Evolutionary conservation across 2,329 filamentous ascomycete species (phyloP).

Genomic region (Exophiala sp.): DNA sequence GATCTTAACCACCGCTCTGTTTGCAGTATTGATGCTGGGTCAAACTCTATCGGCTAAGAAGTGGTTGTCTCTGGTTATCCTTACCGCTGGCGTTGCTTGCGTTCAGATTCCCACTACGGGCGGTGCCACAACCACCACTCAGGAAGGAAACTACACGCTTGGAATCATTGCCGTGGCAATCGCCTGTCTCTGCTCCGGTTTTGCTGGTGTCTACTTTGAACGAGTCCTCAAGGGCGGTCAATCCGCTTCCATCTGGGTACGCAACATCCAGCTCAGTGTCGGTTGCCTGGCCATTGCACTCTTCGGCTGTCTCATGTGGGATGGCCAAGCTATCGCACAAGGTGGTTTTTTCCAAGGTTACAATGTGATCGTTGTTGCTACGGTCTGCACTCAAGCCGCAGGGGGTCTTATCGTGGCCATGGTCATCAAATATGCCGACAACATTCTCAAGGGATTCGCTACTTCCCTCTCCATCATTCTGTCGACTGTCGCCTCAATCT

Average conservation of each 20-base stretch:
- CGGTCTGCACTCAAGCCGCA: conserved; percentile 74
- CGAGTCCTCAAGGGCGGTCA: conserved; percentile 83
- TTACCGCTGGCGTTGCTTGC: conserved; percentile 77
- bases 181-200: conserved; percentile 74
- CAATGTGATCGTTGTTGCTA: conserved; percentile 84
- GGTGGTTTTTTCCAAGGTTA: conserved; percentile 94
- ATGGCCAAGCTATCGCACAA: conserved; percentile 75
- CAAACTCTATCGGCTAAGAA: conserved; percentile 66
- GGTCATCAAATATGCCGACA: conserved; percentile 78
- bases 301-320: conserved; percentile 79
- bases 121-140: conserved; percentile 49
- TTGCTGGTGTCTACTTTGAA: conserved; percentile 68
- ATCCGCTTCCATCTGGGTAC: conserved; percentile 79
- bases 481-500: conserved; percentile 78
- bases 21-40: conserved; percentile 74
- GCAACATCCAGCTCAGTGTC: conserved; percentile 89
- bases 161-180: conserved; percentile 65
- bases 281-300: conserved; percentile 88
- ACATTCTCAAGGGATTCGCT: conserved; percentile 90
- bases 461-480: conserved; percentile 87
- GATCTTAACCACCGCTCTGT: conserved; percentile 84
- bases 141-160: conserved; percentile 51
- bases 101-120: conserved; percentile 71
- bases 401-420: conserved; percentile 81
- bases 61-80: conserved; percentile 76